Percentiles rank a stretch among this genome's conserved stretches.
Conservation (phyloP, 805 yeast genomes). For the Yamadazyma insecticola region DNA sequence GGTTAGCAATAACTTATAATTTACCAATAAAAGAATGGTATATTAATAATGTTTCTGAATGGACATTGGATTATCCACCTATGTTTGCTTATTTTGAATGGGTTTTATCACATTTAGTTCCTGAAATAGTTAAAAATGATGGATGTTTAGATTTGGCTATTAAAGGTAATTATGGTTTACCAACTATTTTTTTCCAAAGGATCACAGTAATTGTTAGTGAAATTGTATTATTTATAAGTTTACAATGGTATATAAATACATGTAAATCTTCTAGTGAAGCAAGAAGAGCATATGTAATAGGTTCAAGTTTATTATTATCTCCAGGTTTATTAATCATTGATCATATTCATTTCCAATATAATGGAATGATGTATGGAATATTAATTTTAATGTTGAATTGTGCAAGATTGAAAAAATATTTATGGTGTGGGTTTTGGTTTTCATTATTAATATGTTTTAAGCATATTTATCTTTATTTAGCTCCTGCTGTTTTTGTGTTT, state of each 20-base stretch:
- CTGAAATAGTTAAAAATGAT: conserved; percentile 55
- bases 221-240: conserved; percentile 58
- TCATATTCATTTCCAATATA: conserved; percentile 96
- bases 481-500: conserved; percentile 88
- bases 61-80: conserved; percentile 98
- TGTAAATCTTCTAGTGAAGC: conserved; percentile 29
- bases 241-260: conserved; percentile 66
- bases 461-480: conserved; percentile 87
- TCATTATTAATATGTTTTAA: conserved; percentile 83
- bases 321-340: conserved; percentile 91
- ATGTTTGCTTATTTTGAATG: conserved; percentile 96
- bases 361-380: conserved; percentile 88
- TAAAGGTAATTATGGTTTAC: conserved; percentile 64
- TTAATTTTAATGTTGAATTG: conserved; percentile 68
- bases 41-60: conserved; percentile 66
- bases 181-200: conserved; percentile 83
- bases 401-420: conserved; percentile 54
- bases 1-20: conserved; percentile 85
- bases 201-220: conserved; percentile 77
- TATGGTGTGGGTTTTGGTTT: conserved; percentile 66
- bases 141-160: conserved; percentile 72
- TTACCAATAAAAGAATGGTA: conserved; percentile 84
- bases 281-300: conserved; percentile 64
- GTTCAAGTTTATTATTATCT: conserved; percentile 75
- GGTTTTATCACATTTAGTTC: conserved; percentile 68